Evolutionary conservation across 148 eudicot genomes (phyloP).

Genomic region (Vaccinium macrocarpon): DNA sequence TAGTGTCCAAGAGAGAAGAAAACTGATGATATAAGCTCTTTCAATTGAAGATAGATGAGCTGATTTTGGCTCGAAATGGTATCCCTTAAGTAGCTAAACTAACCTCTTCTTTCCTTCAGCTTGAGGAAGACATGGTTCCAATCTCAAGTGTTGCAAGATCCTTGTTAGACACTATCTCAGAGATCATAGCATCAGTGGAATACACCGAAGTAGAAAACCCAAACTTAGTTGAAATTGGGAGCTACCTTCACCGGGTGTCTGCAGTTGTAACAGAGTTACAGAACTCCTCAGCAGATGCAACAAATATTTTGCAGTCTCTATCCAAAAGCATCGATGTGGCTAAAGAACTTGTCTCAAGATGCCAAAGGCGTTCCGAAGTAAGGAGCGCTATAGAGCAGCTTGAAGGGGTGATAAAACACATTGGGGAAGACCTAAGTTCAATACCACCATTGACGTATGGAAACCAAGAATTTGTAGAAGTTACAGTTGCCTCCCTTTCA

Average conservation of each 20-base stretch:
- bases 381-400: slow-evolving; percentile 39
- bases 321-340: slow-evolving; percentile 37
- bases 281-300: slow-evolving; percentile 28
- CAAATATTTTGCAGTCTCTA: slow-evolving; percentile 41
- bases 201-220: slow-evolving; percentile 35
- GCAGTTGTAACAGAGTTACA: slow-evolving; percentile 51
- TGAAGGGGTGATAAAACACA: slow-evolving; percentile 48
- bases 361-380: slow-evolving; percentile 30
- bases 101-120: slow-evolving; percentile 27
- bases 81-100: background rate
- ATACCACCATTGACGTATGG: slow-evolving; percentile 42
- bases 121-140: slow-evolving; percentile 26
- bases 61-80: background rate
- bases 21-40: background rate
- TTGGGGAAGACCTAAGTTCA: slow-evolving; percentile 56
- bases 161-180: slow-evolving; percentile 47
- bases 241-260: slow-evolving; percentile 57
- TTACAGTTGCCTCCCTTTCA: slow-evolving; percentile 51
- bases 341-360: slow-evolving; percentile 30
- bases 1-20: background rate
- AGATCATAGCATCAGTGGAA: slow-evolving; percentile 35
- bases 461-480: slow-evolving; percentile 38
- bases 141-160: slow-evolving; percentile 31
- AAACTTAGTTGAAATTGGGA: slow-evolving; percentile 48
- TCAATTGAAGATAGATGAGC: background rate